These are phyloP conservation scores for Ceratobasidium sp. DNA, from an alignment of 1,284 basidiomycete genomes.

Conservation along the genomic window DNA sequence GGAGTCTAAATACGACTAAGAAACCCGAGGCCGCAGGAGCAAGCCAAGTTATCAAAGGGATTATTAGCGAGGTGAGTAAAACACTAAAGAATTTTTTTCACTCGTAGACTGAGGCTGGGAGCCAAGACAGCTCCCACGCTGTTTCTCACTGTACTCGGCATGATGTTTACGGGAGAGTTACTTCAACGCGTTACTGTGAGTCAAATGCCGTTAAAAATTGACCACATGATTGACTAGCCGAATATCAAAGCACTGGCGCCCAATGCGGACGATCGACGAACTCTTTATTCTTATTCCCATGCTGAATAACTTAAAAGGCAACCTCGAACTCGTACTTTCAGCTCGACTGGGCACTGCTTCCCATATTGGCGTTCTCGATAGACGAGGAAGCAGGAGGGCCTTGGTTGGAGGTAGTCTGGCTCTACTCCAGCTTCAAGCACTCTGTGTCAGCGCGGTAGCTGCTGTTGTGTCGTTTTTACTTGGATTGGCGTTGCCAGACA, in stretches of 20 bases:
- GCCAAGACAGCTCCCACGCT: slow-evolving; percentile 73
- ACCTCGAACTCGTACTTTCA: slow-evolving; percentile 93
- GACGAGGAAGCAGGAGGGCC: slow-evolving; percentile 13
- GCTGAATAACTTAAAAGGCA: slow-evolving; percentile 94
- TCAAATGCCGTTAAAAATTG: neutral
- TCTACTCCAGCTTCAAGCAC: slow-evolving; percentile 91
- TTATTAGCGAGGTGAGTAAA: slow-evolving; percentile 23
- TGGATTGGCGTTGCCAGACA: slow-evolving; percentile 66
- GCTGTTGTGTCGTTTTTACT: slow-evolving; percentile 81
- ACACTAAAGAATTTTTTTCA: neutral
- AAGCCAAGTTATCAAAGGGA: slow-evolving; percentile 25
- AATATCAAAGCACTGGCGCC: slow-evolving; percentile 74
- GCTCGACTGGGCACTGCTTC: slow-evolving; percentile 73
- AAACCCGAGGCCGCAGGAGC: neutral
- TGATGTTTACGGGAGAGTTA: slow-evolving; percentile 88
- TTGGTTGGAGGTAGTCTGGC: slow-evolving; percentile 55
- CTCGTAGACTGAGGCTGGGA: too few relatives aligned
- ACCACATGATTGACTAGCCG: neutral
- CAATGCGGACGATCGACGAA: slow-evolving; percentile 90
- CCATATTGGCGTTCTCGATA: slow-evolving; percentile 40
- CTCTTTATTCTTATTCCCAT: slow-evolving; percentile 97
- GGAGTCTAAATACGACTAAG: neutral
- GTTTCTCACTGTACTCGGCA: slow-evolving; percentile 71
- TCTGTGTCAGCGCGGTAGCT: slow-evolving; percentile 87
- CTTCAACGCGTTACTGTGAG: slow-evolving; percentile 82